phyloP scores from a whole-genome alignment of 2,329 filamentous ascomycete genomes.

The Fusarium musae region DNA sequence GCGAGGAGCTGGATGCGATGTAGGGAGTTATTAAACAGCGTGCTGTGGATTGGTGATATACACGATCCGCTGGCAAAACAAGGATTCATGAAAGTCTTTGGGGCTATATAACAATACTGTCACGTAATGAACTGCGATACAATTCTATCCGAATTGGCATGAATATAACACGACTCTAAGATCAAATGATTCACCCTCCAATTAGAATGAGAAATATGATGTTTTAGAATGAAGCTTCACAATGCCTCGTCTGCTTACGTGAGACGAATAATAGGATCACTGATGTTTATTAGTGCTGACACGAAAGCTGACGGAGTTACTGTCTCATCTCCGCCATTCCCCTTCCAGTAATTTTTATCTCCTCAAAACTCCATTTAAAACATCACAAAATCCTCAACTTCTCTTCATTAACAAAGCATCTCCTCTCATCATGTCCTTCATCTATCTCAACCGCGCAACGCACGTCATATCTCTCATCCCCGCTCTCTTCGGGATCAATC shows the following conservation, averaged over 20 bases:
- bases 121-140: not conserved
- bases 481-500: constrained; percentile 10
- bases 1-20: accelerated
- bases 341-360: not conserved
- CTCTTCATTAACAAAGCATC: accelerated
- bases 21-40: accelerated
- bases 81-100: accelerated
- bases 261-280: not conserved
- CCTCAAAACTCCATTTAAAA: not conserved
- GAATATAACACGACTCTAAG: accelerated
- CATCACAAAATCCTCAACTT: accelerated
- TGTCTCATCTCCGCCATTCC: not conserved
- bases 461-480: not conserved
- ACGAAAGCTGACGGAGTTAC: not conserved
- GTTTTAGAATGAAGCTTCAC: accelerated
- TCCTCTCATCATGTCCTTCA: not conserved
- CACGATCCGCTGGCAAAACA: accelerated
- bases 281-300: not conserved
- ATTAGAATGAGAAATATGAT: no score
- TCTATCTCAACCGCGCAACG: not conserved
- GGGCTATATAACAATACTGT: accelerated
- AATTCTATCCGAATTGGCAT: not conserved
- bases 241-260: not conserved
- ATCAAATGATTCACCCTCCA: accelerated
- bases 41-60: not conserved